phyloP scores from a whole-genome alignment of 331 rosid species.

The Acacia concinna region DNA sequence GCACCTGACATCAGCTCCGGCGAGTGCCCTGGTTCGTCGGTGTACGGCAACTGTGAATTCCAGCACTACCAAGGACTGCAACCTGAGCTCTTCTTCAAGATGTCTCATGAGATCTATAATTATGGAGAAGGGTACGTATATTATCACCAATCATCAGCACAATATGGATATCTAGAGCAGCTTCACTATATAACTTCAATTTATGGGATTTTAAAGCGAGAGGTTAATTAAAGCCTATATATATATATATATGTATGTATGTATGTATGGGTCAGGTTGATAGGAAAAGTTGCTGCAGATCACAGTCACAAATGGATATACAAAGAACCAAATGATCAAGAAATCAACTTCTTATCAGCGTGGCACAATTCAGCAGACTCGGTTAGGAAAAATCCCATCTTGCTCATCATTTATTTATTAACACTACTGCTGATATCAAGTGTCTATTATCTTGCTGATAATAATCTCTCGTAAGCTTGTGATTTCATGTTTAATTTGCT shows the following conservation, averaged over 20 bases:
- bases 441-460: slow-evolving; percentile 8
- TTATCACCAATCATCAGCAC: neutral
- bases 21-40: slow-evolving; percentile 59
- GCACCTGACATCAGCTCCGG: slow-evolving; percentile 62
- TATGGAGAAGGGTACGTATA: slow-evolving; percentile 89
- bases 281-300: slow-evolving; percentile 93
- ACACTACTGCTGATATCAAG: neutral
- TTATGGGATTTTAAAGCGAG: neutral
- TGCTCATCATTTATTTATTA: neutral
- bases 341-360: slow-evolving; percentile 81
- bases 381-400: slow-evolving; percentile 38
- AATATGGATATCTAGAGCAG: neutral
- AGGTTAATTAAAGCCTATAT: neutral
- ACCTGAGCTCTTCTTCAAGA: slow-evolving; percentile 98
- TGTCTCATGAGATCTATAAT: slow-evolving; percentile 99
- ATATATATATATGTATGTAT: neutral
- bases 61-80: slow-evolving; percentile 79
- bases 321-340: slow-evolving; percentile 91
- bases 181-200: neutral
- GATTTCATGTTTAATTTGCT: slow-evolving; percentile 12
- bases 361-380: slow-evolving; percentile 96
- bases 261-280: slow-evolving; percentile 45
- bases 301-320: slow-evolving; percentile 97
- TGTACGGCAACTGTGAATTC: slow-evolving; percentile 68
- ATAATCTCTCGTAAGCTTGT: neutral